Conservation (phyloP, 2,329 filamentous ascomycete genomes). For the Escovopsis sp. region DNA sequence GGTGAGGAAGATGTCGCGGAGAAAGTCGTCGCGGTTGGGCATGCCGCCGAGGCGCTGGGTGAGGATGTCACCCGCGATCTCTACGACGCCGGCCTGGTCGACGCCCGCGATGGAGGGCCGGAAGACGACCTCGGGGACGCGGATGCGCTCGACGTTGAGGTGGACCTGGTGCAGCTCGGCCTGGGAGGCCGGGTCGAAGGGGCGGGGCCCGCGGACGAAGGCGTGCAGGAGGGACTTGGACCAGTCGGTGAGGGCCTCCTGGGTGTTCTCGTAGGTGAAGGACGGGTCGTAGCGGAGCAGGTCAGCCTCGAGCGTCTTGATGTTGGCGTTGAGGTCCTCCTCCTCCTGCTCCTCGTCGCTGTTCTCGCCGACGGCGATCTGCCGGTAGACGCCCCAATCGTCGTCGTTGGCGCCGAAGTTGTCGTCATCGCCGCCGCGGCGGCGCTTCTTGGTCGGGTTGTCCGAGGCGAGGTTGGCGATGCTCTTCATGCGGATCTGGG, state of each 20-base stretch:
- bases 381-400: slow-evolving; percentile 94
- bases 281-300: slow-evolving; percentile 73
- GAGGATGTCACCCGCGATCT: slow-evolving; percentile 82
- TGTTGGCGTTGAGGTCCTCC: slow-evolving; percentile 60
- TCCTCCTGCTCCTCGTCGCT: slow-evolving; percentile 88
- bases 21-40: slow-evolving; percentile 48
- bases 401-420: slow-evolving; percentile 95
- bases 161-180: slow-evolving; percentile 77
- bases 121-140: slow-evolving; percentile 86
- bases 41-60: slow-evolving; percentile 58
- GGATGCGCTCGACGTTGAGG: slow-evolving; percentile 90
- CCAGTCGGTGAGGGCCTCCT: slow-evolving; percentile 90
- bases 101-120: slow-evolving; percentile 82
- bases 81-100: slow-evolving; percentile 84
- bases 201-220: slow-evolving; percentile 75
- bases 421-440: slow-evolving; percentile 82
- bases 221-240: slow-evolving; percentile 81
- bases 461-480: slow-evolving; percentile 93
- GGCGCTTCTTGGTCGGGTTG: slow-evolving; percentile 66
- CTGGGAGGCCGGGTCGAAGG: slow-evolving; percentile 68
- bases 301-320: slow-evolving; percentile 70
- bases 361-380: slow-evolving; percentile 68
- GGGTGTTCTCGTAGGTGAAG: slow-evolving; percentile 85
- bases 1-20: slow-evolving; percentile 82
- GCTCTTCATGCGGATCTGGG: slow-evolving; percentile 95